Percentiles rank a stretch among this genome's conserved stretches.
phyloP scores from a whole-genome alignment of 139 green algal species.

The Chlamydomonas urium region DNA sequence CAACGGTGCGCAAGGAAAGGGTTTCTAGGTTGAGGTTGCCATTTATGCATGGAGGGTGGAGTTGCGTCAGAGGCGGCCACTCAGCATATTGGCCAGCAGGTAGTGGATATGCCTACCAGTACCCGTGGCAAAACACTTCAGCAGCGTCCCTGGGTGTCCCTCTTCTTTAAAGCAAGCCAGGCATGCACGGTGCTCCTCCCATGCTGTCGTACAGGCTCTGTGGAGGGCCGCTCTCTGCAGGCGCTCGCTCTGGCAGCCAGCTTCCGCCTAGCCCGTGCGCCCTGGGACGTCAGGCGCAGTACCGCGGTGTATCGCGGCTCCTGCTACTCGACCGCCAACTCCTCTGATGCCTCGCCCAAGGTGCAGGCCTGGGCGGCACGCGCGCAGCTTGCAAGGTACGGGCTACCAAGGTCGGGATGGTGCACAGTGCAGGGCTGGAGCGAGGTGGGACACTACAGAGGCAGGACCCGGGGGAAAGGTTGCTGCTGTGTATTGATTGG shows the following conservation, averaged over 20 bases:
- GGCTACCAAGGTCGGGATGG: background rate
- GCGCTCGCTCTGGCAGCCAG: background rate
- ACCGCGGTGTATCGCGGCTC: constrained; percentile 1
- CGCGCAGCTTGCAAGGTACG: background rate
- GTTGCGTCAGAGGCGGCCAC: too few relatives aligned
- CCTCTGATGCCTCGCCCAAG: background rate
- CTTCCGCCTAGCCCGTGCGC: background rate
- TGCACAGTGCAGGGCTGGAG: background rate
- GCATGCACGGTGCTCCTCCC: too few relatives aligned
- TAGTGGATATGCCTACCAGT: too few relatives aligned
- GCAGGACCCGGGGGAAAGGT: too few relatives aligned
- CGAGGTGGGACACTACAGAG: background rate
- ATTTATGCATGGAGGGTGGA: too few relatives aligned
- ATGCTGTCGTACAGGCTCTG: background rate
- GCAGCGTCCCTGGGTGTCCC: too few relatives aligned
- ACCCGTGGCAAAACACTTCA: too few relatives aligned
- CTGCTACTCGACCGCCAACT: constrained; percentile 2
- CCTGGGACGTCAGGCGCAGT: background rate
- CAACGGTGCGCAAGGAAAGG: background rate
- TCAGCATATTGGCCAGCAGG: too few relatives aligned
- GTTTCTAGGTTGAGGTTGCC: background rate
- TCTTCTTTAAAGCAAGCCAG: too few relatives aligned
- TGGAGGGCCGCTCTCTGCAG: constrained; percentile 3
- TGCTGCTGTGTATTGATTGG: too few relatives aligned
- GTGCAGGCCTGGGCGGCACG: background rate